Conservation (phyloP, 306 rosid species). For the Clitoria ternatea region DNA sequence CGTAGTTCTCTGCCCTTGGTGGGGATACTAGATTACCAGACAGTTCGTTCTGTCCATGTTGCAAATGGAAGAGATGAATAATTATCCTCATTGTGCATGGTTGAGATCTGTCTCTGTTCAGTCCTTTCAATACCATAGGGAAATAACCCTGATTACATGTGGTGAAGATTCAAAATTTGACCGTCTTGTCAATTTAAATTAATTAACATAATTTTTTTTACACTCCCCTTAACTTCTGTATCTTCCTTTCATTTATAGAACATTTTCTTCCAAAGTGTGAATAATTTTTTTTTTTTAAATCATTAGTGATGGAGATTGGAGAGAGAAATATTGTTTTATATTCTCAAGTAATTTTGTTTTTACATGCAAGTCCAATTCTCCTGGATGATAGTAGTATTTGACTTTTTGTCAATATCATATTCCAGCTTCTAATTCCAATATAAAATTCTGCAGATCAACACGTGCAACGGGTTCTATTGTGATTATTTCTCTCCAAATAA, state of each 20-base stretch:
- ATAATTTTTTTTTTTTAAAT: too few relatives aligned
- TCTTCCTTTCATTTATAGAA: too few relatives aligned
- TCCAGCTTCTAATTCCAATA: slow-evolving; percentile 19
- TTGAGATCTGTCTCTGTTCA: slow-evolving; percentile 20
- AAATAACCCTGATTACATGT: slow-evolving; percentile 11
- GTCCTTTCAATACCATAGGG: slow-evolving; percentile 10
- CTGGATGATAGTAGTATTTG: neutral
- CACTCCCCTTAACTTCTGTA: too few relatives aligned
- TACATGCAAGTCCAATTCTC: slow-evolving; percentile 1
- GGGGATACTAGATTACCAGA: slow-evolving; percentile 30
- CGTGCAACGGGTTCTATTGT: slow-evolving; percentile 97
- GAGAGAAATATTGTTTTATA: neutral
- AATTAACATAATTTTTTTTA: too few relatives aligned
- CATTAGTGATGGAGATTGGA: neutral
- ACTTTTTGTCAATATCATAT: neutral
- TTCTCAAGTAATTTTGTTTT: slow-evolving; percentile 20
- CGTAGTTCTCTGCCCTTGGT: slow-evolving; percentile 26
- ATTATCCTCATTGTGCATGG: slow-evolving; percentile 35
- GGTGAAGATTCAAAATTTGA: neutral
- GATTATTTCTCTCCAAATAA: slow-evolving; percentile 93
- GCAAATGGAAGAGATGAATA: slow-evolving; percentile 19
- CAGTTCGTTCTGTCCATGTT: slow-evolving; percentile 29
- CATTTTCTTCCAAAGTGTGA: too few relatives aligned
- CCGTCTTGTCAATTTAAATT: slow-evolving; percentile 17
- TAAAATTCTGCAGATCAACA: slow-evolving; percentile 58